A percentile compares a stretch with the other conserved stretches of the same genome.
Conservation (phyloP, 805 yeast genomes). For the Deakozyma indianensis region DNA sequence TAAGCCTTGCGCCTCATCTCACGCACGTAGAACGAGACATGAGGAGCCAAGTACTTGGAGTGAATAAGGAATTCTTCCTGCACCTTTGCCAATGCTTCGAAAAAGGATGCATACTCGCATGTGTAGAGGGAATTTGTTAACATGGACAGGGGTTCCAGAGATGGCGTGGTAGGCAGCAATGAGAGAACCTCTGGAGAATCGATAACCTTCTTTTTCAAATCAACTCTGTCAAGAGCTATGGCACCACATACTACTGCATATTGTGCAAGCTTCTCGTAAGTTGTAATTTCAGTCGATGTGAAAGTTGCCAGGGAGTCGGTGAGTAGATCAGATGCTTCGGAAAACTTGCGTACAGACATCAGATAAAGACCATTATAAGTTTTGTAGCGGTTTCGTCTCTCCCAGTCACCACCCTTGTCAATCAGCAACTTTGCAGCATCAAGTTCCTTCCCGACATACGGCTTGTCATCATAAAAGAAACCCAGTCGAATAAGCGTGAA, state of each 20-base stretch:
- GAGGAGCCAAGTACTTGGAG: conserved; percentile 56
- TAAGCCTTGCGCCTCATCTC: conserved; percentile 94
- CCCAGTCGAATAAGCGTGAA: conserved; percentile 78
- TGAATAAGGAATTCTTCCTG: conserved; percentile 56
- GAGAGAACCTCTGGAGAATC: conserved; percentile 91
- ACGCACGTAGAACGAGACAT: conserved; percentile 71
- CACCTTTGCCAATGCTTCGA: conserved; percentile 63
- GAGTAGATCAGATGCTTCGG: conserved; percentile 69
- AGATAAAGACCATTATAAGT: conserved; percentile 77
- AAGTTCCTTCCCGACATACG: conserved; percentile 52
- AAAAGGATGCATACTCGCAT: conserved; percentile 71
- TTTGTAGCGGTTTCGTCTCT: conserved; percentile 87
- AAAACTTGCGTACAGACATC: conserved; percentile 74
- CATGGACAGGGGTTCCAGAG: conserved; percentile 66
- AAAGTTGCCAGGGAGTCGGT: conserved; percentile 91
- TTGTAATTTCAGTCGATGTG: conserved; percentile 79
- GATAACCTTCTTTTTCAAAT: conserved; percentile 67
- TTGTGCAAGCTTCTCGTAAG: conserved; percentile 80
- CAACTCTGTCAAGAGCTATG: conserved; percentile 66
- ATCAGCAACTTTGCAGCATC: conserved; percentile 61
- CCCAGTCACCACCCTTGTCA: conserved; percentile 99
- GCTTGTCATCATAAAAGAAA: conserved; percentile 73
- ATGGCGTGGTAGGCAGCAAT: conserved; percentile 53
- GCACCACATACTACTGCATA: conserved; percentile 85
- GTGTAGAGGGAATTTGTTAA: conserved; percentile 78